phyloP scores from a whole-genome alignment of 345 rosid genomes.

The Salix brachista region DNA sequence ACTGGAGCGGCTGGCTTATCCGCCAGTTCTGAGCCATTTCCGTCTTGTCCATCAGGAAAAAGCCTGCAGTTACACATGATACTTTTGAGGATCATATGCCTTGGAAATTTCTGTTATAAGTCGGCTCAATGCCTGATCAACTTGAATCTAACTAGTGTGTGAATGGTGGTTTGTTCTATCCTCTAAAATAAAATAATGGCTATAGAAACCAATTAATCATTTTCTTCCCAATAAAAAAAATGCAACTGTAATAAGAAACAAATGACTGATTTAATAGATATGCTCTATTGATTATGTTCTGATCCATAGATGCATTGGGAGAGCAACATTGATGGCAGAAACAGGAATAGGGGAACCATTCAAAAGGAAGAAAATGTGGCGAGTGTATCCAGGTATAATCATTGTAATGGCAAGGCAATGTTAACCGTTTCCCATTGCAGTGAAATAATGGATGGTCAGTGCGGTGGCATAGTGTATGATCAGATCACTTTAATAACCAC shows the following conservation, averaged over 20 bases:
- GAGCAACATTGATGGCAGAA: neutral
- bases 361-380: neutral
- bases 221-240: neutral
- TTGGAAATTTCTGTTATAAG: neutral
- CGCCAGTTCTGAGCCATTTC: constrained; percentile 33
- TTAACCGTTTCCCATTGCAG: neutral
- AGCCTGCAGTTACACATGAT: constrained; percentile 43
- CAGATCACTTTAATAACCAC: neutral
- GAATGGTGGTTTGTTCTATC: neutral
- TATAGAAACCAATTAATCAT: neutral
- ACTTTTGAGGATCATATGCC: neutral
- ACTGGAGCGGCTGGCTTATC: constrained; percentile 75
- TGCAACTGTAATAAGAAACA: neutral
- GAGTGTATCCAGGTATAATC: neutral
- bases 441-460: too few relatives aligned
- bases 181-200: neutral
- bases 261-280: neutral
- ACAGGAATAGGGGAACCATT: neutral
- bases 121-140: neutral
- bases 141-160: neutral
- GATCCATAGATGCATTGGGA: neutral
- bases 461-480: neutral
- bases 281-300: neutral
- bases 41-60: constrained; percentile 49
- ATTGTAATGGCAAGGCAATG: neutral